A percentile compares a stretch with the other conserved stretches of the same genome.
These are phyloP conservation scores for Fusarium fracticaudum DNA, from an alignment of 2,329 filamentous ascomycete genomes.

Conservation along the genomic window DNA sequence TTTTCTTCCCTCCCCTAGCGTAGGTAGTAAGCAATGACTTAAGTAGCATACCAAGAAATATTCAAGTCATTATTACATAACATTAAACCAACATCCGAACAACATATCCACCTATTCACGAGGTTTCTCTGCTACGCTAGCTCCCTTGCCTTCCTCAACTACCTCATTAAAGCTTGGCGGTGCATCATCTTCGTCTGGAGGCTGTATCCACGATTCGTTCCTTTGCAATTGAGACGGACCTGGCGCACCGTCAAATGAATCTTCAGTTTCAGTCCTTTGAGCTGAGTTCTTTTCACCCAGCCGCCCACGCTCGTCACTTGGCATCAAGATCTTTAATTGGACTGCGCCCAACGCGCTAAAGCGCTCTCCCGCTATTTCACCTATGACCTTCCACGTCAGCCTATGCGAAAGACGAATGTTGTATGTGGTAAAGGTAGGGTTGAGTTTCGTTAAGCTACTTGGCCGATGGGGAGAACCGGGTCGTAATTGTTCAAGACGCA, in stretches of 20 bases:
- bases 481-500: conserved; percentile 5
- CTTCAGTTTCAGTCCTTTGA: neutral
- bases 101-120: rapidly evolving
- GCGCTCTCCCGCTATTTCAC: neutral
- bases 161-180: conserved; percentile 11
- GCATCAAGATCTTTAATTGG: neutral
- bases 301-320: conserved; percentile 1
- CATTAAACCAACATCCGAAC: neutral
- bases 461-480: neutral
- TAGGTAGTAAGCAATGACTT: neutral
- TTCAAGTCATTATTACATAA: neutral
- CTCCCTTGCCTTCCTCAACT: neutral
- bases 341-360: neutral
- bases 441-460: neutral
- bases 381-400: conserved; percentile 32
- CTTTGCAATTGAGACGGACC: neutral
- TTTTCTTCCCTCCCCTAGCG: no score
- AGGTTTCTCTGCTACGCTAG: neutral
- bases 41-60: neutral
- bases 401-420: conserved; percentile 41
- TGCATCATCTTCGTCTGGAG: neutral
- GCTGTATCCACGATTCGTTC: conserved; percentile 12
- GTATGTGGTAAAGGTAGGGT: conserved; percentile 42
- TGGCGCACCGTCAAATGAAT: neutral
- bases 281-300: no score